Evolutionary conservation across 768 basidiomycete species (phyloP).

Genomic region (Pisolithus orientalis): DNA sequence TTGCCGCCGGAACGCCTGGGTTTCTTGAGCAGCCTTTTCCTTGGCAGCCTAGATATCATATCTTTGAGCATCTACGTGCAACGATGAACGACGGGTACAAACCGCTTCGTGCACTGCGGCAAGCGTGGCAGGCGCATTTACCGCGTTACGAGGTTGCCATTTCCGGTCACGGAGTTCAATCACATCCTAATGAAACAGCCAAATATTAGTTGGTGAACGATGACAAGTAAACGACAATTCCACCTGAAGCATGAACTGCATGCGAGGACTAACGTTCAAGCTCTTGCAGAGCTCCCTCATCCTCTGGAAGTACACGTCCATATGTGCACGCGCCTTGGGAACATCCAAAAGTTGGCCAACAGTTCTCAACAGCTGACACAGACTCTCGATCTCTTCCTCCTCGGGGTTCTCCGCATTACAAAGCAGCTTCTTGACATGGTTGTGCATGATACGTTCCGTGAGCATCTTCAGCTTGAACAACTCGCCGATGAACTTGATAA

Average conservation of each 20-base stretch:
- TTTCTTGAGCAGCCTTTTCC: slow-evolving; percentile 67
- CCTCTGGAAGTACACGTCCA: slow-evolving; percentile 90
- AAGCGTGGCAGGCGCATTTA: slow-evolving; percentile 80
- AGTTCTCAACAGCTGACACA: slow-evolving; percentile 88
- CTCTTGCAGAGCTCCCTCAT: slow-evolving; percentile 81
- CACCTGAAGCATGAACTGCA: slow-evolving; percentile 95
- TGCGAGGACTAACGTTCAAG: slow-evolving; percentile 71
- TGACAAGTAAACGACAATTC: slow-evolving; percentile 14
- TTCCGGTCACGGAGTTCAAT: slow-evolving; percentile 80
- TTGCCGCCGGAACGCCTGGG: slow-evolving; percentile 37
- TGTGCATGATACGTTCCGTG: slow-evolving; percentile 96
- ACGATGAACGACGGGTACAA: slow-evolving; percentile 26
- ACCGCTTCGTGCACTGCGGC: slow-evolving; percentile 85
- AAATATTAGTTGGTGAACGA: not conserved
- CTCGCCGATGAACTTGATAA: slow-evolving; percentile 98
- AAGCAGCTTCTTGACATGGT: slow-evolving; percentile 93
- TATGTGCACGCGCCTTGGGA: slow-evolving; percentile 71
- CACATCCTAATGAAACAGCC: slow-evolving; percentile 57
- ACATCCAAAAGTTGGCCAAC: slow-evolving; percentile 83
- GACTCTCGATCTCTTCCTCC: slow-evolving; percentile 95
- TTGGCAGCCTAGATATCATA: slow-evolving; percentile 59
- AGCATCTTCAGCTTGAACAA: slow-evolving; percentile 98
- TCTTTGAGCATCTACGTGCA: slow-evolving; percentile 25
- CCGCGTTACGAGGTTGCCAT: slow-evolving; percentile 69
- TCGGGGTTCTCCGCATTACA: slow-evolving; percentile 92